phyloP scores from a whole-genome alignment of 352 stramenopile genomes.

The Plasmopara halstedii region DNA sequence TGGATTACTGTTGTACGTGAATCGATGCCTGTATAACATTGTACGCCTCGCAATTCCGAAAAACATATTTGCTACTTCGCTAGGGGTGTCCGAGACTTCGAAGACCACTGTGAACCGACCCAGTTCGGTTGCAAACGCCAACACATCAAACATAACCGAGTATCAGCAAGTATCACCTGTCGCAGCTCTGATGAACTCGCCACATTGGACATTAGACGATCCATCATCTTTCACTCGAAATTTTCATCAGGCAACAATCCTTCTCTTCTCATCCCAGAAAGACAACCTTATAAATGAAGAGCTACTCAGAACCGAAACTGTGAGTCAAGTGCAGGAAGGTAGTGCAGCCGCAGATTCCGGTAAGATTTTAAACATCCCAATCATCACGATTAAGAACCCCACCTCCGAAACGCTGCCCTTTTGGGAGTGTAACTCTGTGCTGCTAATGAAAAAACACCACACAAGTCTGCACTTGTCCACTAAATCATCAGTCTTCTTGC shows the following conservation, averaged over 20 bases:
- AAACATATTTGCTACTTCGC: conserved; percentile 18
- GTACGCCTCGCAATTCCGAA: conserved; percentile 28
- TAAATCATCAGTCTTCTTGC: conserved; percentile 16
- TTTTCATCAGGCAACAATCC: conserved; percentile 1
- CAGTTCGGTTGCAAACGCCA: not conserved
- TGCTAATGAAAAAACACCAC: not conserved
- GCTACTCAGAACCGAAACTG: conserved; percentile 16
- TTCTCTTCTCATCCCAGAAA: conserved; percentile 40
- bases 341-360: conserved; percentile 6
- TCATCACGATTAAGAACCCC: conserved; percentile 14
- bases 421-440: conserved; percentile 10
- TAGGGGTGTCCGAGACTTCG: not conserved
- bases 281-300: conserved; percentile 25
- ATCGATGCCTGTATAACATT: conserved; percentile 32
- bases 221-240: conserved; percentile 15
- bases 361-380: conserved; percentile 5
- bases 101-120: not conserved
- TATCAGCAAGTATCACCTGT: conserved; percentile 13
- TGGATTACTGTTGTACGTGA: conserved; percentile 33
- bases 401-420: conserved; percentile 5
- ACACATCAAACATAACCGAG: not conserved
- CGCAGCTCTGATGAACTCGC: conserved; percentile 18
- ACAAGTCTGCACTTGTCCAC: not conserved
- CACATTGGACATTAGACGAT: conserved; percentile 17
- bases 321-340: conserved; percentile 7